phyloP scores from a whole-genome alignment of 768 basidiomycete genomes.

The Collybia mongolica region DNA sequence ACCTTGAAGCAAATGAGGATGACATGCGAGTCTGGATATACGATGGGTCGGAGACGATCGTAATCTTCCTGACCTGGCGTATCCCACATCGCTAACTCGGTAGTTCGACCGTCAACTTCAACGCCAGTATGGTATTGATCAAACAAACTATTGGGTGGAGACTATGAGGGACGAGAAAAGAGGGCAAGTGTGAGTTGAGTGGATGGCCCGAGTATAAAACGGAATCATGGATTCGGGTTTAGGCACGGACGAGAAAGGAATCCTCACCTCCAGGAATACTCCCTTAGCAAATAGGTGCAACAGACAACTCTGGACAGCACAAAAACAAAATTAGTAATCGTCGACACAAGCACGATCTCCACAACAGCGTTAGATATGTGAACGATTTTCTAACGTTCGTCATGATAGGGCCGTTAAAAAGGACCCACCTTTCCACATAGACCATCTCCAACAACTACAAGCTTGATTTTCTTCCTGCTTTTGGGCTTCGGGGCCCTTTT shows the following conservation, averaged over 20 bases:
- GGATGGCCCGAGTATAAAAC: no score
- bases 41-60: slow-evolving; percentile 76
- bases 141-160: slow-evolving; percentile 1
- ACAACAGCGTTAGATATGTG: no score
- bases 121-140: slow-evolving; percentile 12
- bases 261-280: slow-evolving; percentile 5
- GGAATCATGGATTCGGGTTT: no score
- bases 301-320: background rate
- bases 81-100: slow-evolving; percentile 34
- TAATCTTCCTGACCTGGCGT: slow-evolving; percentile 86
- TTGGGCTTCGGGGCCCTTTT: no score
- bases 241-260: background rate
- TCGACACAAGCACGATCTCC: background rate
- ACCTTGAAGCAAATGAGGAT: slow-evolving; percentile 83
- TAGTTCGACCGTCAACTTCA: slow-evolving; percentile 9
- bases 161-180: no score
- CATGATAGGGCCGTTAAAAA: background rate
- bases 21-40: slow-evolving; percentile 81
- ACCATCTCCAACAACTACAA: slow-evolving; percentile 17
- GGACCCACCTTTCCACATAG: slow-evolving; percentile 15
- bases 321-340: background rate
- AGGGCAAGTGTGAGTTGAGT: no score
- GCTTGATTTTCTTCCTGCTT: background rate
- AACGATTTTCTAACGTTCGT: no score
- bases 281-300: slow-evolving; percentile 7